phyloP scores from a whole-genome alignment of 306 rosid genomes.

The Albizia julibrissin region DNA sequence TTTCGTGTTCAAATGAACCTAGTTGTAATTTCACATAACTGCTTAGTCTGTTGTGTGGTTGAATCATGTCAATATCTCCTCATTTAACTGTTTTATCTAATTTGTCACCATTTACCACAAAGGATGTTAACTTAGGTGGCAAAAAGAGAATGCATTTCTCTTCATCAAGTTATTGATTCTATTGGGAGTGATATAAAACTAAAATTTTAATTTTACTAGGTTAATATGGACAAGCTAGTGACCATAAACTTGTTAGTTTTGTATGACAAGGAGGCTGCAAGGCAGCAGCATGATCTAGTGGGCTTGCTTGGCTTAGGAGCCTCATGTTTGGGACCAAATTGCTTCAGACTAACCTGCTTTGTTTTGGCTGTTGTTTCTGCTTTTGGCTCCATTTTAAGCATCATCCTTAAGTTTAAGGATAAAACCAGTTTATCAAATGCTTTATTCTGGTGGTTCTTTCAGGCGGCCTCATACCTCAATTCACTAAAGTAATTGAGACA shows the following conservation, averaged over 20 bases:
- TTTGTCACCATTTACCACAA: background rate
- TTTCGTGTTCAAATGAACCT: background rate
- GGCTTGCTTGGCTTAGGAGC: constrained; percentile 30
- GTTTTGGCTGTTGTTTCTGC: constrained; percentile 59
- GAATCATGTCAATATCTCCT: background rate
- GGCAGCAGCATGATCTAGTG: constrained; percentile 44
- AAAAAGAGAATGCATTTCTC: background rate
- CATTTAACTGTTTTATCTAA: constrained; percentile 5
- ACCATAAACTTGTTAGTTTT: constrained; percentile 6
- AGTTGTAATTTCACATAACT: background rate
- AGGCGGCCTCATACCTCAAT: constrained; percentile 53
- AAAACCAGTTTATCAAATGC: constrained; percentile 76
- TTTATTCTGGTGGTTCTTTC: constrained; percentile 83
- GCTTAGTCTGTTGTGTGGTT: background rate
- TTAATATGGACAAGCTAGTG: background rate
- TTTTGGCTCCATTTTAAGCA: constrained; percentile 58
- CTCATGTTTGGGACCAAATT: constrained; percentile 67
- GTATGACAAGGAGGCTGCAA: constrained; percentile 57
- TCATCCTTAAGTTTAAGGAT: constrained; percentile 57
- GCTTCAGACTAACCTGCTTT: constrained; percentile 67
- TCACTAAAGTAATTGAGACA: constrained; percentile 25
- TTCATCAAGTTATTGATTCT: background rate
- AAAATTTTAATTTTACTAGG: background rate
- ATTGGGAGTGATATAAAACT: background rate
- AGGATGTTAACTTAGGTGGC: background rate